Conservation (phyloP, 2,329 filamentous ascomycete genomes). For the Neodidymelliopsis sp. region DNA sequence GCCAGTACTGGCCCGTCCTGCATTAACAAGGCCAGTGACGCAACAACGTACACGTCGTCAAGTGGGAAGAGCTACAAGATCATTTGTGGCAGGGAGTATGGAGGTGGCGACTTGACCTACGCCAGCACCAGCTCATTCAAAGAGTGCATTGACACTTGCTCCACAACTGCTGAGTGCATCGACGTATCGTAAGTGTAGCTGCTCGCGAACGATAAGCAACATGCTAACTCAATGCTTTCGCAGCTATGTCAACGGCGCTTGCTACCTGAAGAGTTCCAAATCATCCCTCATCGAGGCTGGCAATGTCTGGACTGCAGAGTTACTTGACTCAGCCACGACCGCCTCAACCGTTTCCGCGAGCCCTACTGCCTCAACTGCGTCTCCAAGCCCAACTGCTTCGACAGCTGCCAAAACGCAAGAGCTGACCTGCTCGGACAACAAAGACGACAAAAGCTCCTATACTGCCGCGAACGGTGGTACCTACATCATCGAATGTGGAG, state of each 20-base stretch:
- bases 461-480: neutral
- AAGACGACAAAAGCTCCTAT: neutral
- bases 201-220: no score
- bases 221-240: neutral
- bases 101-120: neutral
- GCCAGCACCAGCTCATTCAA: neutral
- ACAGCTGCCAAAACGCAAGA: neutral
- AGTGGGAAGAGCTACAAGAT: constrained; percentile 4
- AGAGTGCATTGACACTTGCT: constrained; percentile 4
- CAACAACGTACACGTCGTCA: neutral
- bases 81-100: constrained; percentile 5
- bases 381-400: neutral
- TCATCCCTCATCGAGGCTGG: neutral
- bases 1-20: neutral
- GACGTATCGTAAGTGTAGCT: constrained; percentile 9
- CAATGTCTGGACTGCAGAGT: constrained; percentile 2
- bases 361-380: neutral
- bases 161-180: neutral
- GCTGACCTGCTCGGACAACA: neutral
- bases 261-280: constrained; percentile 4
- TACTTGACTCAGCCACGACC: neutral
- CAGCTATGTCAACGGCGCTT: constrained; percentile 5
- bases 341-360: neutral
- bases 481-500: constrained; percentile 2
- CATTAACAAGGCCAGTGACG: neutral